Base-by-base conservation (phyloP, 345 rosid genomes). In the Diplotaxis tenuifolia region DNA sequence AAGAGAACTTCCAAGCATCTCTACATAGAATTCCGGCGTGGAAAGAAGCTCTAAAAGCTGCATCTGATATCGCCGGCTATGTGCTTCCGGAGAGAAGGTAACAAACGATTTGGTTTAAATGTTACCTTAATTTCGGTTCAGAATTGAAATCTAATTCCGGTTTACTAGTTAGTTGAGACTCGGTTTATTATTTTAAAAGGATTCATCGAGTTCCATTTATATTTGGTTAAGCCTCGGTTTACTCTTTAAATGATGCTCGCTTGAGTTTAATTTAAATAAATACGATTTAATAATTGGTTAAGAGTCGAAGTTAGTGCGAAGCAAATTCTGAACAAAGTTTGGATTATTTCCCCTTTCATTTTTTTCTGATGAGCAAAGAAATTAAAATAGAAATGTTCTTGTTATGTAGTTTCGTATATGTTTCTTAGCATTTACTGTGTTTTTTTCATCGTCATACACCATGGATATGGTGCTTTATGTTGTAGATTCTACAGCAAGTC, bases 1-100 rank as follows among this genome's bases (percentile, higher is more conserved):
- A 65, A 5, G 58, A 55, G 11, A 3, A 0, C 11, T 73, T 73
- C 7, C 58, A 5, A 10, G 77, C 57, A 65, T 56, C 11, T 28
- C 12, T 19, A 42, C 49, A 73, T 10, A 65, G 34, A n/a, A 0
- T 65, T 0, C 58, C 71, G 58, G 27, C 71, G 2, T 73, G 77
- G 77, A 73, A 2, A 0, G 71, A 73, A 20, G 71, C 77, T 4
- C 27, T 73, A 0, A 42, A 6, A 11, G 50, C 65, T 14, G 71
- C 77, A 3, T 73, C 77, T 15, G 34, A 73, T 3, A 73, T 73
- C 71, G 71, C 77, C 59, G 77, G 77, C 62, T 63, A 53, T 1
- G 76, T 63, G 0, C 42, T 72, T 6, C 76, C 76, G 70, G 70
- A 72, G 42, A 23, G 2, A 34, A 72, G 76, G 76, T 72, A 63